Base-by-base conservation (phyloP, 176 grass and related monocot species). In the Zea luxurians region DNA sequence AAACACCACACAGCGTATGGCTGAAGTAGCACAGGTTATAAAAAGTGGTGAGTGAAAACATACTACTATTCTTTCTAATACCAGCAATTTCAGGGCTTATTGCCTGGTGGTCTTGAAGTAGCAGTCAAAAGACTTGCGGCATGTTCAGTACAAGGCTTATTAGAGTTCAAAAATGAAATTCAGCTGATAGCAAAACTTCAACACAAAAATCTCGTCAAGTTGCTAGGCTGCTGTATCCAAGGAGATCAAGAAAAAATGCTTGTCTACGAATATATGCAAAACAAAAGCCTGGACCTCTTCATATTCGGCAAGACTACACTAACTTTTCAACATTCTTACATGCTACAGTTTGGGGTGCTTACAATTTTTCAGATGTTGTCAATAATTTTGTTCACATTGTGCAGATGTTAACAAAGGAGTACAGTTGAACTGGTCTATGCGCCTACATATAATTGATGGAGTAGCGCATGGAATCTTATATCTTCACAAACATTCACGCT, bases 201-300 rank as follows among this genome's bases (percentile, higher is more conserved):
- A 36, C 88, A 90, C 52, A 86, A 71, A 46, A 90, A 90, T 86
- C 80, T 90, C 8, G 75, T 90, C 6, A 85, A 53, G 50, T 58
- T 90, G 71, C 63, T 90, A 46, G 88, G 84, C 2, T 84, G 76
- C 15, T 90, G 83, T 45, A 77, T 72, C 13, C n/a, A 83, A 73
- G 83, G 71, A 66, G 64, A 79, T 36, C 75, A 52, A 67, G 87
- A 89, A 79, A 92, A 89, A 52, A 74, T 89, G 54, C 79, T 92
- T 46, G 88, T 93, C 63, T 94, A 94, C 42, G 92, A 94, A 83
- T 89, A 86, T 43, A 70, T 94, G 78, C 80, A 85, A 68, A 91
- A 96, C 61, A 92, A 83, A 92, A 96, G 89, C 84, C 66, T 96
- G 16, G 92, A 96, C 48, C 78, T 48, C 20, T 64, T 87, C 78